Base-by-base conservation (phyloP, 1,139 yeast species). In the Lodderomyces pseudojiufengensis region DNA sequence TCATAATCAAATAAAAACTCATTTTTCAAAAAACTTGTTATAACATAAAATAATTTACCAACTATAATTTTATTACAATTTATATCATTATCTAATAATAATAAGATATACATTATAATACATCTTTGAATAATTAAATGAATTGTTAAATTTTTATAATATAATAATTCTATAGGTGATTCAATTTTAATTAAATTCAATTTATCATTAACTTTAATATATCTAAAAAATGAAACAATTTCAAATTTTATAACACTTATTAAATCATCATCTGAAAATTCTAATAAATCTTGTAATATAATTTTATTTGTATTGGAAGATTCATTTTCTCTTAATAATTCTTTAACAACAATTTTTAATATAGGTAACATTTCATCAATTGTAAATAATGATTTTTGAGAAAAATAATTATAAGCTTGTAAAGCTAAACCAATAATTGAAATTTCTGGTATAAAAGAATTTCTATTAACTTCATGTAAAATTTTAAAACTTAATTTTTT, bases 1-100 rank as follows among this genome's bases (percentile, higher is more conserved):
- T 67, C 60, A 49, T 69, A 64, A 42, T 70, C 76, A 45, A 70
- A 67, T 43, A 70, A 59, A 44, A 70, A 70, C 48, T 70, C 76
- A 43, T 60, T 63, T 47, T 68, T 69, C 40, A 69, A 51, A 38
- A 68, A 59, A 2, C 69, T 66, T 1, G 70, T 65, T 33, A 68
- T 51, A 16, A 67, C 60, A 43, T 64, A 59, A 42, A 50, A 57
- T 24, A 64, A 44, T 45, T 58, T 54, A 39, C 55, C 54, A 35
- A 66, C 49, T 23, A 49, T 46, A 24, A 46, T 40, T 33, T 52
- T 51, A 27, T 51, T 47, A 21, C 34, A 47, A 31, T 41, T 33
- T 2, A 35, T 32, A 12, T 40, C 36, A 9, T 40, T 42, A 20
- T 45, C 46, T 12, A 48, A 42, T 14, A 49, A 40, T 16, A 50